These are phyloP conservation scores for Nakazawaea wyomingensis DNA, from an alignment of 805 yeast genomes.

Conservation along the genomic window DNA sequence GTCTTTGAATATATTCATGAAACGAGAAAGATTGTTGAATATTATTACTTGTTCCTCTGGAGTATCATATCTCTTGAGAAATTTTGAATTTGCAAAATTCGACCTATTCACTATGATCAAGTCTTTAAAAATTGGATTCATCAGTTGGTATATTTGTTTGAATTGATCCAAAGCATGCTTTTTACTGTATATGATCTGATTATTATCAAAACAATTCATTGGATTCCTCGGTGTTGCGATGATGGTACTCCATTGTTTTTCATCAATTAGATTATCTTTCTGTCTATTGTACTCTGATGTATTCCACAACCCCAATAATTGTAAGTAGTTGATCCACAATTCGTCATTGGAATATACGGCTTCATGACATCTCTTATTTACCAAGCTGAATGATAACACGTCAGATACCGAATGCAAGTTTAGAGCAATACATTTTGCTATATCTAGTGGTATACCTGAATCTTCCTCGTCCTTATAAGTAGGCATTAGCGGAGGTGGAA, in stretches of 20 bases:
- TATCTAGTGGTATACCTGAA: not conserved
- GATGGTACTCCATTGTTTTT: not conserved
- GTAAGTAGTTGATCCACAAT: conserved; percentile 23
- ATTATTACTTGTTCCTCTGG: conserved; percentile 27
- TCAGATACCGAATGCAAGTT: conserved; percentile 21
- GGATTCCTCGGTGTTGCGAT: conserved; percentile 2
- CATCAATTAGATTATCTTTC: not conserved
- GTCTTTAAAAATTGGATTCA: conserved; percentile 26
- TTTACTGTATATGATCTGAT: not conserved
- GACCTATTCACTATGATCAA: conserved; percentile 27
- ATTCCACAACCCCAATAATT: conserved; percentile 22
- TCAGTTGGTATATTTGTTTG: conserved; percentile 21
- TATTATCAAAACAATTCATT: conserved; percentile 11
- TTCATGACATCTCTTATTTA: conserved; percentile 23
- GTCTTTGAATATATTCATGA: conserved; percentile 18
- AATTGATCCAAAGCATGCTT: conserved; percentile 15
- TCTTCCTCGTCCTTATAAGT: not conserved
- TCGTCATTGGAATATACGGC: conserved; percentile 15
- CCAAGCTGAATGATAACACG: conserved; percentile 22
- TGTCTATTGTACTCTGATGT: not conserved
- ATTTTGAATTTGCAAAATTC: conserved; percentile 25
- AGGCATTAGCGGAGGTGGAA: not conserved
- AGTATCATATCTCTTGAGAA: conserved; percentile 24
- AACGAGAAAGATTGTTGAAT: conserved; percentile 24
- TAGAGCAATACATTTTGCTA: conserved; percentile 15